phyloP scores from a whole-genome alignment of 2,329 filamentous ascomycete genomes.

The Mycosphaerella sp. region DNA sequence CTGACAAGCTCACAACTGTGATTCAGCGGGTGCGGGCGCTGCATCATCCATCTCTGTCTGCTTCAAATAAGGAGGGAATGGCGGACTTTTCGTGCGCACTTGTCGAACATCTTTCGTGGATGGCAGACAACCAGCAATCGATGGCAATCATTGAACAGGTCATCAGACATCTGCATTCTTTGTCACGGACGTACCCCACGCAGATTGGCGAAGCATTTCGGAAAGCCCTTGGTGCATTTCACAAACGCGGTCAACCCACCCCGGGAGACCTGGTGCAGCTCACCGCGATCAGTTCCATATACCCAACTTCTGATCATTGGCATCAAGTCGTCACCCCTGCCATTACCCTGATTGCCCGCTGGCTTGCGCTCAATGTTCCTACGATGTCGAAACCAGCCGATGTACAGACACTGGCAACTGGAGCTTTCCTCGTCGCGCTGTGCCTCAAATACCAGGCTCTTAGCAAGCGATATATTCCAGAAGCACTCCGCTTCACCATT shows the following conservation, averaged over 20 bases:
- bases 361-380: constrained; percentile 65
- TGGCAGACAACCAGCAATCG: constrained; percentile 46
- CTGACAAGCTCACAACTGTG: constrained; percentile 64
- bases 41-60: constrained; percentile 82
- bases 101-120: constrained; percentile 58
- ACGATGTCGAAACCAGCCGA: constrained; percentile 57
- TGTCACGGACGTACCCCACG: constrained; percentile 77
- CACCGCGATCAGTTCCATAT: constrained; percentile 75
- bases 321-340: constrained; percentile 91
- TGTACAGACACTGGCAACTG: constrained; percentile 61
- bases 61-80: constrained; percentile 78
- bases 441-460: constrained; percentile 75
- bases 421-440: constrained; percentile 72
- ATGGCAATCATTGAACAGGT: constrained; percentile 70
- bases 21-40: constrained; percentile 84
- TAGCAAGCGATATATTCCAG: constrained; percentile 82
- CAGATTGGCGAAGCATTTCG: constrained; percentile 74
- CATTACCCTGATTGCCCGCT: constrained; percentile 75
- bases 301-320: constrained; percentile 95
- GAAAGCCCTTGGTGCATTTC: constrained; percentile 55
- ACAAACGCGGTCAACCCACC: constrained; percentile 48
- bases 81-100: constrained; percentile 60
- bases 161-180: constrained; percentile 83
- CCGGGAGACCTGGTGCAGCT: constrained; percentile 76
- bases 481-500: constrained; percentile 73